Evolutionary conservation across 192 early-diverging fungal genomes (phyloP).

Genomic region (Ambispora gerdemannii): DNA sequence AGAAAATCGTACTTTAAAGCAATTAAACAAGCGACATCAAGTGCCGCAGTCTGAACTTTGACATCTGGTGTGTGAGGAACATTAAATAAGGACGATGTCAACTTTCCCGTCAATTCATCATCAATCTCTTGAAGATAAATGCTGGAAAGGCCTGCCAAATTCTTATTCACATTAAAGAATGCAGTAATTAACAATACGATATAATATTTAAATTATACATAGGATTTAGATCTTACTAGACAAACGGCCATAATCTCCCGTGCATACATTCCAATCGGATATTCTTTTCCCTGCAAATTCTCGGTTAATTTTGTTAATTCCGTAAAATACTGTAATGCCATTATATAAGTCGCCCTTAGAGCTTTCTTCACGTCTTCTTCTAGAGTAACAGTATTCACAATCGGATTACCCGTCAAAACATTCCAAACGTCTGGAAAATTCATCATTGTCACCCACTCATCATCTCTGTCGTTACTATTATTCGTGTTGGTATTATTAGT

Average conservation of each 20-base stretch:
- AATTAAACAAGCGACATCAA: constrained; percentile 42
- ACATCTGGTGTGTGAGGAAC: constrained; percentile 29
- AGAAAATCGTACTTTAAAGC: constrained; percentile 42
- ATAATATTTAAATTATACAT: not conserved
- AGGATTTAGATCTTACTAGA: constrained; percentile 41
- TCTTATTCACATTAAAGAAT: not conserved
- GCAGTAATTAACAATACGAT: not conserved
- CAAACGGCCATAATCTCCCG: constrained; percentile 57
- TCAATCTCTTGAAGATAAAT: constrained; percentile 33
- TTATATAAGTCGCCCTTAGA: constrained; percentile 49
- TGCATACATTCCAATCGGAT: constrained; percentile 45
- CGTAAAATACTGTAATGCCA: constrained; percentile 53
- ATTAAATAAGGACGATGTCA: constrained; percentile 25
- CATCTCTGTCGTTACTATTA: no score
- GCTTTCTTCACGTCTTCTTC: constrained; percentile 39
- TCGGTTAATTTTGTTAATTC: constrained; percentile 49
- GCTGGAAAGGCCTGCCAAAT: not conserved
- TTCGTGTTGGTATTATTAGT: constrained; percentile 19
- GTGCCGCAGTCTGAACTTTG: constrained; percentile 36
- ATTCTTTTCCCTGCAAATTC: constrained; percentile 48
- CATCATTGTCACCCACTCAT: constrained; percentile 8
- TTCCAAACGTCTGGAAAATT: constrained; percentile 43
- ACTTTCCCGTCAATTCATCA: constrained; percentile 21
- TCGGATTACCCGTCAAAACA: constrained; percentile 35
- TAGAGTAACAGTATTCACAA: constrained; percentile 16